Percentiles rank a stretch among this genome's conserved stretches.
Conservation (phyloP, 345 rosid species). For the Sonneratia alba region DNA sequence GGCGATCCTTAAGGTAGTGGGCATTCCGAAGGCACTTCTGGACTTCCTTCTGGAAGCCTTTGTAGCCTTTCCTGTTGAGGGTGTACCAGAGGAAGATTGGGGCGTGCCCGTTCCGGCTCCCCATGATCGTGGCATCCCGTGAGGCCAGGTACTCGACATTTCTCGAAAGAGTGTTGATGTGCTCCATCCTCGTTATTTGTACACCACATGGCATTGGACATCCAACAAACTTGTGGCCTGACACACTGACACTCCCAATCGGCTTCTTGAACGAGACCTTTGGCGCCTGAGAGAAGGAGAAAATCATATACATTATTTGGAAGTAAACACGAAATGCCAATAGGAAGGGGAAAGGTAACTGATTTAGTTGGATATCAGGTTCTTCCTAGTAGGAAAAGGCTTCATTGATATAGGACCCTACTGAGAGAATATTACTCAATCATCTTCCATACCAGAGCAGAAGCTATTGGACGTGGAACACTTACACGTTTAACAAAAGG, state of each 20-base stretch:
- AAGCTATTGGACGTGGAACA: background rate
- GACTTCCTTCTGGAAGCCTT: slow-evolving; percentile 91
- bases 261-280: slow-evolving; percentile 13
- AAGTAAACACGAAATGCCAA: background rate
- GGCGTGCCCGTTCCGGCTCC: slow-evolving; percentile 95
- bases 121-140: slow-evolving; percentile 98
- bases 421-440: background rate
- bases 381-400: too few species aligned
- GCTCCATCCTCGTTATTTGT: slow-evolving; percentile 79
- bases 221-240: slow-evolving; percentile 64
- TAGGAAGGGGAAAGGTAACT: background rate
- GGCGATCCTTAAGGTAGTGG: slow-evolving; percentile 65
- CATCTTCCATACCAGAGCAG: background rate
- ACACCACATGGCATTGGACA: slow-evolving; percentile 99
- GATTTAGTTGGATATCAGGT: too few species aligned
- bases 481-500: slow-evolving; percentile 92
- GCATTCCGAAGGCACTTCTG: slow-evolving; percentile 92
- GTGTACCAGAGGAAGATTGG: slow-evolving; percentile 98
- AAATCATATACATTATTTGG: background rate
- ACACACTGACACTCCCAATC: slow-evolving; percentile 11
- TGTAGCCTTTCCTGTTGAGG: slow-evolving; percentile 78
- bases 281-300: slow-evolving; percentile 10
- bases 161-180: slow-evolving; percentile 74
- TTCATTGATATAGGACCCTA: background rate
- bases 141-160: slow-evolving; percentile 96